Evolutionary conservation across 2,329 filamentous ascomycete species (phyloP), one percentile per base, ranked within the genome.

Genomic region (Stenocarpella maydis): DNA sequence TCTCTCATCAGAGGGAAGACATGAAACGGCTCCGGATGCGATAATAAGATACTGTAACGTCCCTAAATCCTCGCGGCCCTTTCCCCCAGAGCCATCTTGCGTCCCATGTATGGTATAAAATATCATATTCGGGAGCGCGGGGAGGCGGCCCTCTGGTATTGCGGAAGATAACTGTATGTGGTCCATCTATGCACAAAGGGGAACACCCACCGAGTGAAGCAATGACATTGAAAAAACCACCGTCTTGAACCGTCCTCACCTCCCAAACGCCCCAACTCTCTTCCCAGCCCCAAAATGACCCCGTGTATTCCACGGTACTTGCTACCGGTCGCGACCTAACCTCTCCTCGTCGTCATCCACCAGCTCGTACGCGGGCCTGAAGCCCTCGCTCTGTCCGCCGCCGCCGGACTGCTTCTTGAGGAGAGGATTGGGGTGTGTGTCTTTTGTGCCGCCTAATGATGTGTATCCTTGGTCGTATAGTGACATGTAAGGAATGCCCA

Each of bases 381-480:
- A 95, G 7, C 73, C 78, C 3, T 76, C 78, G 31, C 74, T 77
- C 17, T 78, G 75, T n/a, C 75, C 78, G 2, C 76, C 78, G 28
- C 74, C 77, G 14, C 77, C 76, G 19, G 76, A 75, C 15, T 76
- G 78, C 64, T 73, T 75, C 72, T 83, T 86, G 75, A 97, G 80
- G 43, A 87, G 88, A 12, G 96, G 96, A 77, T 99, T 99, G 0
- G 94, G 95, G 73, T 92, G 88, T 2, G 96, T 99, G 80, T 99
- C 94, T 68, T 89, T 90, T 28, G 90, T 94, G 3, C 96, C 95
- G 24, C 96, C 96, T n/a, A 99, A 84, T 72, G 92, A 95, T 3
- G 96, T 74, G 41, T 72, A 71, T 61, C 71, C 75, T 73, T 85
- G 84, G 78, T 98, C 94, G 79, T 99, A 99, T 31, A 99, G 84